Evolutionary conservation across 768 basidiomycete species (phyloP).

Genomic region (Gautieria morchelliformis): DNA sequence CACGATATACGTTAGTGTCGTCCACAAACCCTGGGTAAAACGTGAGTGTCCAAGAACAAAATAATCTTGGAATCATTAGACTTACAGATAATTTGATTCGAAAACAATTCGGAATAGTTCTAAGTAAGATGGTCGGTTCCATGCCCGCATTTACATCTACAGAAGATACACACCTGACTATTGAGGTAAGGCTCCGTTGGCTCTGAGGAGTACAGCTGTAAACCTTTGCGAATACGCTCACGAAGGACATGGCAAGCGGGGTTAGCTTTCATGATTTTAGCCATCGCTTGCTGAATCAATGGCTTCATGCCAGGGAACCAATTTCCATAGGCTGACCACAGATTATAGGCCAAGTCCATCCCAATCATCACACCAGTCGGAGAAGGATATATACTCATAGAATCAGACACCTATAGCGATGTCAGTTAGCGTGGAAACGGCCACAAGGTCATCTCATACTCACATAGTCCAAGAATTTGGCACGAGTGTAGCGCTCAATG

Average conservation of each 20-base stretch:
- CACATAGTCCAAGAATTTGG: slow-evolving; percentile 98
- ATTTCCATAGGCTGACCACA: slow-evolving; percentile 98
- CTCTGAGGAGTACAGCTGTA: slow-evolving; percentile 97
- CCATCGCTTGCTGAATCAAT: slow-evolving; percentile 97
- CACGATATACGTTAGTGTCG: slow-evolving; percentile 99
- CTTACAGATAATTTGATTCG: slow-evolving; percentile 93
- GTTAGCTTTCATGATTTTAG: slow-evolving; percentile 99
- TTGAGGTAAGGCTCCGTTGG: slow-evolving; percentile 99
- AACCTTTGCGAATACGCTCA: slow-evolving; percentile 96
- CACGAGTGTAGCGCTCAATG: slow-evolving; percentile 96
- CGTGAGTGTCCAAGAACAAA: not conserved
- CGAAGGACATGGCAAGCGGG: slow-evolving; percentile 95
- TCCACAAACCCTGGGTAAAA: slow-evolving; percentile 82
- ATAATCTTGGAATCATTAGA: slow-evolving; percentile 4
- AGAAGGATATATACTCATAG: slow-evolving; percentile 98
- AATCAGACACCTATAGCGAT: slow-evolving; percentile 66
- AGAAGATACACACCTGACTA: slow-evolving; percentile 52
- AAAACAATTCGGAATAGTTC: slow-evolving; percentile 94
- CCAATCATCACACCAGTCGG: slow-evolving; percentile 99
- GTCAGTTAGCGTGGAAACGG: not conserved
- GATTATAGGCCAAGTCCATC: slow-evolving; percentile 96
- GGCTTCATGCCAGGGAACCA: slow-evolving; percentile 99
- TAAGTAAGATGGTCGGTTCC: slow-evolving; percentile 14
- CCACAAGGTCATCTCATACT: slow-evolving; percentile 16
- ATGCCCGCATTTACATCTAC: slow-evolving; percentile 3